Evolutionary conservation across 2,329 filamentous ascomycete genomes (phyloP).

Genomic region (Chaetomium globosum): DNA sequence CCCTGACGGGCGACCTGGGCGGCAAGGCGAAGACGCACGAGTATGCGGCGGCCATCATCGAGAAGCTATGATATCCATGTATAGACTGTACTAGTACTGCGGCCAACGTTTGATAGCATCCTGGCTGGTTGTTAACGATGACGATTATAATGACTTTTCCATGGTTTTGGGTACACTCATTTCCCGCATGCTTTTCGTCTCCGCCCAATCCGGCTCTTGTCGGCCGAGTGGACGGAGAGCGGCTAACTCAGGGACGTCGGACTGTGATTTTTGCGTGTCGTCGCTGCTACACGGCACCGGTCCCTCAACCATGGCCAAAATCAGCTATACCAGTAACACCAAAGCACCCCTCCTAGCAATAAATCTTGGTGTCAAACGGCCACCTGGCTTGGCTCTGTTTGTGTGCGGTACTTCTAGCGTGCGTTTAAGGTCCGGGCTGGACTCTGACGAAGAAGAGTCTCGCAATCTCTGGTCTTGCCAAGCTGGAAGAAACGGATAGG

Average conservation of each 20-base stretch:
- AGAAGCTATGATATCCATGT: conserved; percentile 52
- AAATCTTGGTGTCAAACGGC: not conserved
- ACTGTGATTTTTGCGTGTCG: too few relatives aligned
- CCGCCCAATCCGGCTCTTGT: not conserved
- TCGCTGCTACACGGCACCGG: too few relatives aligned
- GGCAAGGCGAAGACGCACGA: conserved; percentile 95
- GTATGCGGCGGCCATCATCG: conserved; percentile 90
- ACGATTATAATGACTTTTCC: conserved; percentile 26
- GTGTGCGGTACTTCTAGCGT: not conserved
- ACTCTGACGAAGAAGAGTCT: not conserved
- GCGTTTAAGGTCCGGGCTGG: not conserved
- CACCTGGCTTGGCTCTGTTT: not conserved
- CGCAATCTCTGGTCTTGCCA: not conserved
- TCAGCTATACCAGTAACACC: too few relatives aligned
- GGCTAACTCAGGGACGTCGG: too few relatives aligned
- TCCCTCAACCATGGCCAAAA: too few relatives aligned
- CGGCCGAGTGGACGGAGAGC: too few relatives aligned
- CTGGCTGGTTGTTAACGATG: conserved; percentile 27
- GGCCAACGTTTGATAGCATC: conserved; percentile 27
- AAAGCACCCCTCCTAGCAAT: not conserved
- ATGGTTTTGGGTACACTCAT: not conserved
- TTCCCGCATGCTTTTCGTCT: too few relatives aligned
- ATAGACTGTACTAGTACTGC: conserved; percentile 33
- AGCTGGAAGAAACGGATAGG: not conserved
- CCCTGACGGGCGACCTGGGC: conserved; percentile 91